Percentiles rank a stretch among this genome's conserved stretches.
These are phyloP conservation scores for Carex parvula DNA, from an alignment of 176 grass and related monocot species.

Conservation along the genomic window DNA sequence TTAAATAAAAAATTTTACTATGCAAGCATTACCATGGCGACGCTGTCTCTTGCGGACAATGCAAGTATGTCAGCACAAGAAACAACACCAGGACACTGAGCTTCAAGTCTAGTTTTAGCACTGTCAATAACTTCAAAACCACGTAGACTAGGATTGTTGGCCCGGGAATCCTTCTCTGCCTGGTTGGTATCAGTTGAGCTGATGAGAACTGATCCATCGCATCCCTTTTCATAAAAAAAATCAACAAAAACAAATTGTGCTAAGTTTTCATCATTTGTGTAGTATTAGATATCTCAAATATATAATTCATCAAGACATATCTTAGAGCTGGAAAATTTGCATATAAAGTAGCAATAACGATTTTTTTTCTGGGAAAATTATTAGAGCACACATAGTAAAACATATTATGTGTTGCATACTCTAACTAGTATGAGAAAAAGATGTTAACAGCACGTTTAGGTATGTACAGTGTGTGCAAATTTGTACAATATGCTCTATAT, in stretches of 20 bases:
- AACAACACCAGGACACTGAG: conserved; percentile 18
- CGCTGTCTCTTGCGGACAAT: conserved; percentile 30
- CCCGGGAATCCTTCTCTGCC: conserved; percentile 28
- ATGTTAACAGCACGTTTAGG: neutral
- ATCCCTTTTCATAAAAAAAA: conserved; percentile 20
- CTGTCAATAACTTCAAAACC: conserved; percentile 38
- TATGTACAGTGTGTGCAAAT: neutral
- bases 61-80: conserved; percentile 32
- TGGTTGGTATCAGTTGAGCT: conserved; percentile 20
- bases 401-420: neutral
- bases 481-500: neutral
- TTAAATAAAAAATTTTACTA: neutral
- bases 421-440: neutral
- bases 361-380: neutral
- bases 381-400: neutral
- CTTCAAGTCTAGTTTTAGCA: conserved; percentile 28
- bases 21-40: conserved; percentile 13
- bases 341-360: neutral
- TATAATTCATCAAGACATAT: no score
- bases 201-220: conserved; percentile 33
- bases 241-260: neutral
- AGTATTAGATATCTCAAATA: neutral
- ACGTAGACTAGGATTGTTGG: conserved; percentile 35
- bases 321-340: neutral
- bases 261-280: neutral